Conservation (phyloP, 805 yeast species). For the Hanseniaspora hatyaiensis region DNA sequence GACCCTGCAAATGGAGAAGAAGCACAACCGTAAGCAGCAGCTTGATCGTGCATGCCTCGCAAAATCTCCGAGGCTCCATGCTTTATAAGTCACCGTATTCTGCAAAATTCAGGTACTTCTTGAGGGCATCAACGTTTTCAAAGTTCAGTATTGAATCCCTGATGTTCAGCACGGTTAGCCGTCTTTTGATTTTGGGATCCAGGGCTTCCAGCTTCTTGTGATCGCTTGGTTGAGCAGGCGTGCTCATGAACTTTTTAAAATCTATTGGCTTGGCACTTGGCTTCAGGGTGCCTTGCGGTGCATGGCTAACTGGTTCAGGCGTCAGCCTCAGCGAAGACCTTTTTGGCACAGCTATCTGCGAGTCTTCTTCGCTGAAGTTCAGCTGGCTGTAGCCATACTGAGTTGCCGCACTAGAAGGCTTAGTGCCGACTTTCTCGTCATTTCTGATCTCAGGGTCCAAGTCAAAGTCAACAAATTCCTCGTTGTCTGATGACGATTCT, state of each 20-base stretch:
- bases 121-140: slow-evolving; percentile 23
- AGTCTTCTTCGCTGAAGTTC: neutral
- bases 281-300: neutral
- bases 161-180: slow-evolving; percentile 10
- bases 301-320: neutral
- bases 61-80: too few species aligned
- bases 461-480: neutral
- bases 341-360: neutral
- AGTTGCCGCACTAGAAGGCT: slow-evolving; percentile 7
- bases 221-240: too few species aligned
- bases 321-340: slow-evolving; percentile 12
- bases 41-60: too few species aligned
- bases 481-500: neutral
- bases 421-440: neutral
- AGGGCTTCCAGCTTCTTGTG: too few species aligned
- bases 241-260: slow-evolving; percentile 12
- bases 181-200: too few species aligned
- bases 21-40: too few species aligned
- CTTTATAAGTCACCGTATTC: slow-evolving; percentile 18
- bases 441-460: neutral
- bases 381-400: slow-evolving; percentile 2
- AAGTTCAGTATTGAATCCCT: slow-evolving; percentile 15
- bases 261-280: slow-evolving; percentile 15
- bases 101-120: slow-evolving; percentile 24
- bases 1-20: too few species aligned